A percentile compares a stretch with the other conserved stretches of the same genome.
These are phyloP conservation scores for Lantana camara DNA, from an alignment of 257 asterid genomes.

Conservation along the genomic window DNA sequence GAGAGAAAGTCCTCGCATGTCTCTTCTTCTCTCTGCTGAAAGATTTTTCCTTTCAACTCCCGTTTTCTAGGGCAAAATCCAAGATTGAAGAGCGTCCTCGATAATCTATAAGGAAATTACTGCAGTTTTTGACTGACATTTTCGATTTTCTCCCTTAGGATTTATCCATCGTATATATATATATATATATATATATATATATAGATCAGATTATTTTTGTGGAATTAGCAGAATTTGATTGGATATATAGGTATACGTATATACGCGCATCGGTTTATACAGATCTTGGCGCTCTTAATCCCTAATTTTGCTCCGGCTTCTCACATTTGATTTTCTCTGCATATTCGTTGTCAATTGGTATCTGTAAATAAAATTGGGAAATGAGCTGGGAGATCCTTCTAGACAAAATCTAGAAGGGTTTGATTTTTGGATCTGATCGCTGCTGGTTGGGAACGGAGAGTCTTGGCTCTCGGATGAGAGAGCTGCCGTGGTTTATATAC, in stretches of 20 bases:
- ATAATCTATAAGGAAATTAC: constrained; percentile 32
- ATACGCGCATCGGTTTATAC: no score
- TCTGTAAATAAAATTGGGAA: constrained; percentile 33
- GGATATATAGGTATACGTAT: constrained; percentile 23
- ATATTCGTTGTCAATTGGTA: neutral
- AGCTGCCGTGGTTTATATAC: constrained; percentile 35
- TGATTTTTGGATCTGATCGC: constrained; percentile 62
- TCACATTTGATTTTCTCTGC: constrained; percentile 36
- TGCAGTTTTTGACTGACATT: constrained; percentile 30
- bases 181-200: constrained; percentile 2
- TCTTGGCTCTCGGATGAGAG: constrained; percentile 68
- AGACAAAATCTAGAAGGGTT: constrained; percentile 66
- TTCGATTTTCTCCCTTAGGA: constrained; percentile 21
- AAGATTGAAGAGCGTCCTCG: constrained; percentile 36
- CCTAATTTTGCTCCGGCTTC: constrained; percentile 46
- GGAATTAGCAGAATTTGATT: constrained; percentile 32
- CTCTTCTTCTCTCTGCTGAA: constrained; percentile 39
- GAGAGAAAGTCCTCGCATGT: constrained; percentile 44
- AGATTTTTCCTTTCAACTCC: constrained; percentile 39
- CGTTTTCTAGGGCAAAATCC: constrained; percentile 57
- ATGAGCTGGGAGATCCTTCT: constrained; percentile 69
- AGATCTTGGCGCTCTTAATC: constrained; percentile 62
- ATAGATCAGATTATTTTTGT: constrained; percentile 24
- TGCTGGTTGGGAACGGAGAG: constrained; percentile 41
- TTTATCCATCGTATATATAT: constrained; percentile 4